Evolutionary conservation across 441 rosid species (phyloP), one percentile per base, ranked within the genome.

Genomic region (Breynia disticha): DNA sequence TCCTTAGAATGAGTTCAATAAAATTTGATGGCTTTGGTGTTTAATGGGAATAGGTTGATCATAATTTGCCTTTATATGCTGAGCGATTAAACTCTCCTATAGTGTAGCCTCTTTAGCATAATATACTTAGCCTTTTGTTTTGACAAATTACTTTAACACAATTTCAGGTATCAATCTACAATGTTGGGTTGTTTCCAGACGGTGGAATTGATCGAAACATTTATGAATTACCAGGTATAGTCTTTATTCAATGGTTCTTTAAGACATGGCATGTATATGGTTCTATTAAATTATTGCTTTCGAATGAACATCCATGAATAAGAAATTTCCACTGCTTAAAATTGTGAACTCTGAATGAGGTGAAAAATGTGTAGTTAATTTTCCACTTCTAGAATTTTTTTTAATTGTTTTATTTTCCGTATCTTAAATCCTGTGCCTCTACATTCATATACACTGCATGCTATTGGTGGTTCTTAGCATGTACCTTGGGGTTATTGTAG

Each of bases 171-270:
- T 64, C 98, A 91, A 54, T 91, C 98, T 54, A 88, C 95, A 15
- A 72, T 93, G 70, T 68, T 86, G n/a, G 98, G 98, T 19, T 84
- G 87, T n/a, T 93, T 79, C 69, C 98, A 91, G 73, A 86, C 97
- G 0, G 95, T 82, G 16, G 98, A 91, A 67, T 74, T 91, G 69
- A 93, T 93, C 28, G 95, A 93, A 69, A 91, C 98, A 42, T 91
- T 88, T 69, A 82, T 88, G 98, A 91, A 91, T 71, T 91, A 91
- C 74, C 97, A 91, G 98, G 98, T 88, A 79, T 44, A 24, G 52
- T n/a, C 35, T 48, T 16, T 37, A n/a, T n/a, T 15, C 3, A 5
- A 5, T 20, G 35, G 48, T 57, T 20, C 18, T 21, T 22, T 5
- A 19, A 15, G 21, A 41, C 44, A 7, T 55, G 43, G 15, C 7